These are phyloP conservation scores for Kwoniella pini DNA, from an alignment of 768 basidiomycete genomes.

Conservation along the genomic window DNA sequence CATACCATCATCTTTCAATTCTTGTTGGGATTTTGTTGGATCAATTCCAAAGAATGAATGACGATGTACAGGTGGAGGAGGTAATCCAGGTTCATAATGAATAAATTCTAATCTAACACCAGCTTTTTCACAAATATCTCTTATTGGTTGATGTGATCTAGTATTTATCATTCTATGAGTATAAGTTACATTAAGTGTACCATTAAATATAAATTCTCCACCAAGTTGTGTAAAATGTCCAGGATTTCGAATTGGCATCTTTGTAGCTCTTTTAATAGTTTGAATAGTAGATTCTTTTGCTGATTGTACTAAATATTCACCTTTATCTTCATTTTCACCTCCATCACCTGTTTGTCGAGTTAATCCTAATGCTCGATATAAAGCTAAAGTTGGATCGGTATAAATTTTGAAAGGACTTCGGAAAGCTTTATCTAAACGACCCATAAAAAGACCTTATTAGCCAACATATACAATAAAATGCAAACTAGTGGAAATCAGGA, in stretches of 20 bases:
- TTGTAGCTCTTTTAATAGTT: constrained; percentile 60
- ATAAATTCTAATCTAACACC: constrained; percentile 56
- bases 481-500: constrained; percentile 9
- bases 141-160: constrained; percentile 72
- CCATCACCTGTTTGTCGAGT: constrained; percentile 60
- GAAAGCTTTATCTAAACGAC: constrained; percentile 64
- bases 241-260: constrained; percentile 68
- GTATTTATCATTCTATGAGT: constrained; percentile 83
- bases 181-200: constrained; percentile 67
- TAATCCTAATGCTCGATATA: constrained; percentile 80
- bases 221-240: constrained; percentile 68
- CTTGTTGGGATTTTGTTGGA: not conserved
- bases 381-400: constrained; percentile 69
- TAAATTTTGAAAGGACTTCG: constrained; percentile 71
- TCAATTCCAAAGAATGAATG: constrained; percentile 9
- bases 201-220: constrained; percentile 77
- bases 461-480: not conserved
- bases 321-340: constrained; percentile 58
- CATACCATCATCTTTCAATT: not conserved
- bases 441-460: not conserved
- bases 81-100: constrained; percentile 46
- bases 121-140: constrained; percentile 67
- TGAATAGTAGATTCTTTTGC: constrained; percentile 68
- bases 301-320: constrained; percentile 69
- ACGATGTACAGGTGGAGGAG: constrained; percentile 45